Evolutionary conservation across 169 alveolate genomes (phyloP).

Genomic region (Cryptosporidium ubiquitum): DNA sequence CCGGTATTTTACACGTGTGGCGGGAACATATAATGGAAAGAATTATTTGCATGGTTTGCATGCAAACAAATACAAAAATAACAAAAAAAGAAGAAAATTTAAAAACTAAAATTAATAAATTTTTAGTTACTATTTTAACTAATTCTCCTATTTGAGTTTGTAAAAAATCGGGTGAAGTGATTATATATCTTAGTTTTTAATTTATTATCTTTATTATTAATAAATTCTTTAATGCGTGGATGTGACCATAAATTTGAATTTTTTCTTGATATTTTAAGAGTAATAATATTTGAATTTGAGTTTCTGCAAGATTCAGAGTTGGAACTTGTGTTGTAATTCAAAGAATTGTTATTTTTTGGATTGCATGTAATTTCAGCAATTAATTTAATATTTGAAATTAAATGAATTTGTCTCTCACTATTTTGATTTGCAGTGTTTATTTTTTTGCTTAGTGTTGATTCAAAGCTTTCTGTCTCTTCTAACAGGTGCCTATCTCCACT

Average conservation of each 20-base stretch:
- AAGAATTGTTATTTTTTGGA: background rate
- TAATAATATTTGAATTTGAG: background rate
- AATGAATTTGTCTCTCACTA: background rate
- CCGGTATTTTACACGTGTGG: constrained; percentile 38
- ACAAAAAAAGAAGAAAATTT: background rate
- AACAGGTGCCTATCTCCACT: background rate
- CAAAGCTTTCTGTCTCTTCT: background rate
- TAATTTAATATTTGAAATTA: constrained; percentile 32
- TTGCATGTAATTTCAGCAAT: constrained; percentile 42
- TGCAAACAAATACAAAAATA: background rate
- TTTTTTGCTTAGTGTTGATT: background rate
- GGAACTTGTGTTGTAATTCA: background rate
- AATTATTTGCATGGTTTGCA: background rate
- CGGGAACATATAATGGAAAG: constrained; percentile 7
- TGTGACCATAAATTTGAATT: constrained; percentile 46
- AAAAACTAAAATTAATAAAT: background rate
- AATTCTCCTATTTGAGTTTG: background rate
- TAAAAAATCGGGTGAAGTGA: background rate
- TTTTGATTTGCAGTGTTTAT: background rate
- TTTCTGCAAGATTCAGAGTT: background rate
- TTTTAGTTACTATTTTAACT: background rate
- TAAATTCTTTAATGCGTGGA: constrained; percentile 40
- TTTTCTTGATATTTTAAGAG: constrained; percentile 33
- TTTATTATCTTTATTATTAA: background rate
- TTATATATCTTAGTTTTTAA: background rate